Evolutionary conservation across 2,329 filamentous ascomycete species (phyloP).

Genomic region (Dactylellina leptospora): DNA sequence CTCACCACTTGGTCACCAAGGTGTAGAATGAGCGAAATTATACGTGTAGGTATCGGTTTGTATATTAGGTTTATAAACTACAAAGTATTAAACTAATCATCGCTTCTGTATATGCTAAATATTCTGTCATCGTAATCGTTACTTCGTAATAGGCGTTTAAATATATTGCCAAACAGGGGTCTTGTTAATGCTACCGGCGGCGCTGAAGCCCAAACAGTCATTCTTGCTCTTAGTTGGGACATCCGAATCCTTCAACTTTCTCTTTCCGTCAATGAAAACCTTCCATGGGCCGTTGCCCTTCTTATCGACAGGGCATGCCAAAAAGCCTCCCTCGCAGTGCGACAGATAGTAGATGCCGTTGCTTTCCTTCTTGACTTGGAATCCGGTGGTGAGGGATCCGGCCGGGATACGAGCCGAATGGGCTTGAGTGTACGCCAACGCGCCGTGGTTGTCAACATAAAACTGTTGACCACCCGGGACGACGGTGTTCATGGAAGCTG

Average conservation of each 20-base stretch:
- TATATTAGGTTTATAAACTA: neutral
- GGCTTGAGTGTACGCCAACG: constrained; percentile 67
- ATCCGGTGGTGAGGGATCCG: constrained; percentile 66
- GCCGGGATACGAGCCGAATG: constrained; percentile 66
- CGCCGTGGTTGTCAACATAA: constrained; percentile 67
- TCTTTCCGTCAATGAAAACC: constrained; percentile 61
- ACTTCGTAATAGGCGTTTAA: constrained; percentile 2
- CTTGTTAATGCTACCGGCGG: constrained; percentile 6
- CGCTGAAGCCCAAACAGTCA: constrained; percentile 45
- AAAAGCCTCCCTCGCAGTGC: constrained; percentile 61
- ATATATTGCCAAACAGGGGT: constrained; percentile 33
- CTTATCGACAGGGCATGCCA: constrained; percentile 61
- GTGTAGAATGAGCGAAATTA: too few species aligned
- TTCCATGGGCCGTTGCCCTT: constrained; percentile 58
- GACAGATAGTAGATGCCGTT: constrained; percentile 58
- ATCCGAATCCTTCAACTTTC: constrained; percentile 44
- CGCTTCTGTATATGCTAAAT: neutral
- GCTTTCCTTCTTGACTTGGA: constrained; percentile 59
- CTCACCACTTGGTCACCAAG: too few species aligned
- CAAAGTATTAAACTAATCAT: neutral
- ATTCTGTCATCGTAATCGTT: neutral
- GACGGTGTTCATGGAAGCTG: constrained; percentile 62
- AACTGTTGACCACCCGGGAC: constrained; percentile 72
- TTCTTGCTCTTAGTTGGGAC: constrained; percentile 30
- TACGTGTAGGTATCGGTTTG: neutral